Conservation (phyloP, 2,329 filamentous ascomycete genomes). For the Fusarium sacchari region DNA sequence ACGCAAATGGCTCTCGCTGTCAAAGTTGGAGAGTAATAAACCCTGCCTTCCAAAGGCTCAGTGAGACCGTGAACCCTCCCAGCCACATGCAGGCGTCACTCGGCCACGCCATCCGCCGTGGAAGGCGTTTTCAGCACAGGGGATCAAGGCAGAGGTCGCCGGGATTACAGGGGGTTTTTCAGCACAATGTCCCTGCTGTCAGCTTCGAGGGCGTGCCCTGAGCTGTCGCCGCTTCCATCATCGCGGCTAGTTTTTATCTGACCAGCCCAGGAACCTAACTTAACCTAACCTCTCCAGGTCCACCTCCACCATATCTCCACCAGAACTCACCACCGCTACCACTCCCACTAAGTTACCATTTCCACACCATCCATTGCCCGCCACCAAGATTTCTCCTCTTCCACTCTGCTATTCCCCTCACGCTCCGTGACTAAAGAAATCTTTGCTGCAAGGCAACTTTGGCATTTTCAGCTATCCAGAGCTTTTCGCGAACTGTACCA, state of each 20-base stretch:
- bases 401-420: slow-evolving; percentile 30
- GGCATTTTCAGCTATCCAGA: background rate
- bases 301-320: slow-evolving; percentile 40
- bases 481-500: slow-evolving; percentile 2
- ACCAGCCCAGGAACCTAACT: slow-evolving; percentile 4
- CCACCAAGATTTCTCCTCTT: slow-evolving; percentile 42
- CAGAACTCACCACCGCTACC: slow-evolving; percentile 41
- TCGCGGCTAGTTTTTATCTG: slow-evolving; percentile 34
- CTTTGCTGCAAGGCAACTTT: slow-evolving; percentile 27
- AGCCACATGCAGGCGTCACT: slow-evolving; percentile 33
- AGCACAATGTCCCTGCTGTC: background rate
- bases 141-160: slow-evolving; percentile 22
- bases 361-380: slow-evolving; percentile 41
- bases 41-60: background rate
- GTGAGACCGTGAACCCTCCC: background rate
- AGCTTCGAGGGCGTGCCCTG: slow-evolving; percentile 22
- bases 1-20: slow-evolving; percentile 35
- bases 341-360: slow-evolving; percentile 15
- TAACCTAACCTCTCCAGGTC: slow-evolving; percentile 31
- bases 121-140: slow-evolving; percentile 22
- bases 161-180: slow-evolving; percentile 20
- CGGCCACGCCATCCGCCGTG: slow-evolving; percentile 32
- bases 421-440: background rate
- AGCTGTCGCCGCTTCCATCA: slow-evolving; percentile 40
- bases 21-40: slow-evolving; percentile 8